phyloP scores from a whole-genome alignment of 192 early-diverging fungal genomes.

The Helicostylum pulchrum region DNA sequence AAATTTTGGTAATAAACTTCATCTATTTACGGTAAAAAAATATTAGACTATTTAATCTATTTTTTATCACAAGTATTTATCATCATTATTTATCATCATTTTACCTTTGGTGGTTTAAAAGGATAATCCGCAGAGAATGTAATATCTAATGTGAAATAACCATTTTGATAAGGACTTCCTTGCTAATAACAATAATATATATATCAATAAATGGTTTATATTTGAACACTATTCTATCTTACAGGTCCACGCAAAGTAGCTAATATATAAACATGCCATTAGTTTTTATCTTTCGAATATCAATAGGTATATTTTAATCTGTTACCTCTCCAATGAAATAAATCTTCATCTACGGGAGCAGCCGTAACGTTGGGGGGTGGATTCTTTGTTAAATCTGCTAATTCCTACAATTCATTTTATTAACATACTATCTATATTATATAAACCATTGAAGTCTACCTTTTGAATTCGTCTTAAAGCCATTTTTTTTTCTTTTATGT shows the following conservation, averaged over 20 bases:
- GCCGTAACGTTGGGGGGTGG: conserved; percentile 56
- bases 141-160: conserved; percentile 67
- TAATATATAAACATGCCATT: neutral
- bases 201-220: neutral
- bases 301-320: neutral
- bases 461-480: conserved; percentile 39
- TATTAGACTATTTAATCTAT: neutral
- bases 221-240: neutral
- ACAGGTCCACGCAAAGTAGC: neutral
- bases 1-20: conserved; percentile 75
- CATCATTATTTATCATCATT: too few species aligned
- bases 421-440: too few species aligned
- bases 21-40: conserved; percentile 49
- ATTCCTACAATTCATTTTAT: conserved; percentile 44
- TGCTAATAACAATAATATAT: conserved; percentile 28
- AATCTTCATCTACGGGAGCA: conserved; percentile 54
- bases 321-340: conserved; percentile 70
- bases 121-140: conserved; percentile 74
- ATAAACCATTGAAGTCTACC: conserved; percentile 2
- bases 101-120: conserved; percentile 77
- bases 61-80: too few species aligned
- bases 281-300: too few species aligned
- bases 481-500: conserved; percentile 14
- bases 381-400: conserved; percentile 60
- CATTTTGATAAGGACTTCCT: conserved; percentile 64